A percentile compares a stretch with the other conserved stretches of the same genome.
Conservation (phyloP, 2,329 filamentous ascomycete genomes). For the Aureobasidium sp. region DNA sequence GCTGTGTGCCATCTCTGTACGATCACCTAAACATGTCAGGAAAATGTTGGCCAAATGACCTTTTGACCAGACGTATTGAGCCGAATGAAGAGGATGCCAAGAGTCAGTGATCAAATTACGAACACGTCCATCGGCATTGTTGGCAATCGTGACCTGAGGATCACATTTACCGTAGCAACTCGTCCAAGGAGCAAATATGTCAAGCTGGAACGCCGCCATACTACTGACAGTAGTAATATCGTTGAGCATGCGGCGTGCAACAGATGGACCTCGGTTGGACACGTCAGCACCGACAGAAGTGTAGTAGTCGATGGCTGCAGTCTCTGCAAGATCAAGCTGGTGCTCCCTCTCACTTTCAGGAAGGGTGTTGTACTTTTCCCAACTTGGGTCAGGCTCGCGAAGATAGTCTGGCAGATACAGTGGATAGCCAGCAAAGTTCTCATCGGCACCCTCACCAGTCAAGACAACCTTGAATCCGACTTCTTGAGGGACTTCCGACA, state of each 20-base stretch:
- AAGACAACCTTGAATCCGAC: slow-evolving; percentile 49
- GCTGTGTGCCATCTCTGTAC: slow-evolving; percentile 39
- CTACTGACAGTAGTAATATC: slow-evolving; percentile 31
- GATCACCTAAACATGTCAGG: slow-evolving; percentile 38
- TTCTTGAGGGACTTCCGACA: slow-evolving; percentile 38
- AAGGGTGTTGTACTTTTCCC: slow-evolving; percentile 21
- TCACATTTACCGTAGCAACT: slow-evolving; percentile 25
- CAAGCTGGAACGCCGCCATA: slow-evolving; percentile 30
- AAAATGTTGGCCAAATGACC: slow-evolving; percentile 33
- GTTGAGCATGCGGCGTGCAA: slow-evolving; percentile 33
- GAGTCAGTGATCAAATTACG: slow-evolving; percentile 25
- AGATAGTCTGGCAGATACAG: slow-evolving; percentile 43
- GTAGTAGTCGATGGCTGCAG: slow-evolving; percentile 23
- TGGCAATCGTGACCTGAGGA: slow-evolving; percentile 29
- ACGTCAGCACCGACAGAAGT: slow-evolving; percentile 24
- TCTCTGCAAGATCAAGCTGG: slow-evolving; percentile 22
- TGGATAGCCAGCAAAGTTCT: slow-evolving; percentile 49
- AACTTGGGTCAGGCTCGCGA: slow-evolving; percentile 40
- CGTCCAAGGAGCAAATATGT: slow-evolving; percentile 33
- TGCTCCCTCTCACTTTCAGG: slow-evolving; percentile 20
- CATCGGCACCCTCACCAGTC: slow-evolving; percentile 41
- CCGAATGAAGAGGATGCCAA: slow-evolving; percentile 38
- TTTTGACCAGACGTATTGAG: slow-evolving; percentile 34
- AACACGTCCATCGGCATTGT: slow-evolving; percentile 27
- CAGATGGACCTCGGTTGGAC: slow-evolving; percentile 23